A percentile compares a stretch with the other conserved stretches of the same genome.
phyloP scores from a whole-genome alignment of 139 green algal genomes.

The Auxenochlorella protothecoides region DNA sequence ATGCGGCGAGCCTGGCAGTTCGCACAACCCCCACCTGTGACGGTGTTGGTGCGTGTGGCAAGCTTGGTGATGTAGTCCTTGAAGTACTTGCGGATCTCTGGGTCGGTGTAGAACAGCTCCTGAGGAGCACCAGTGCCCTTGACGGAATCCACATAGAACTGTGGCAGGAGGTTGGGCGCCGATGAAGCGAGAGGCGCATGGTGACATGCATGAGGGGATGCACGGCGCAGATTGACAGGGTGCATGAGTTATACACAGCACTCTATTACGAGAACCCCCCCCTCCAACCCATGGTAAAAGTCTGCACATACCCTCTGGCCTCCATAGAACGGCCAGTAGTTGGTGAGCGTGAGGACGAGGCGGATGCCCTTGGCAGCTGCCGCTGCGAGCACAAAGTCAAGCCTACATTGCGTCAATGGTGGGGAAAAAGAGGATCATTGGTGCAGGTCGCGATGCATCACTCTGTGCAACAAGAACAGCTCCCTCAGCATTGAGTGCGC shows the following conservation, averaged over 20 bases:
- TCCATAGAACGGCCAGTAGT: slow-evolving; percentile 13
- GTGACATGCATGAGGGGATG: no score
- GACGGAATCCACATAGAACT: no score
- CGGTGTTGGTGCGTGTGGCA: slow-evolving; percentile 30
- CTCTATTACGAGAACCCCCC: no score
- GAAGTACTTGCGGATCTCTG: slow-evolving; percentile 24
- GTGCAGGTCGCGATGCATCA: background rate
- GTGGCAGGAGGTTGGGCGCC: no score
- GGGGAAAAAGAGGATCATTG: no score
- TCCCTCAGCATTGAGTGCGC: background rate
- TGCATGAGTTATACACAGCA: no score
- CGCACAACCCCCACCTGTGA: slow-evolving; percentile 18
- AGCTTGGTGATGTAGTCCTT: slow-evolving; percentile 44
- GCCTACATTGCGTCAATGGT: background rate
- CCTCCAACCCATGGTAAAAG: background rate
- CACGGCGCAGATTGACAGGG: no score
- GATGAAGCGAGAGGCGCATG: no score
- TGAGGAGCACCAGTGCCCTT: slow-evolving; percentile 1
- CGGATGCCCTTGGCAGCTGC: slow-evolving; percentile 26
- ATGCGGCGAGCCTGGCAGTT: no score
- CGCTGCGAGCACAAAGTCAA: slow-evolving; percentile 28
- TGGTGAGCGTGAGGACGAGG: slow-evolving; percentile 37
- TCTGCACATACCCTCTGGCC: background rate
- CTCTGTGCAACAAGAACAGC: background rate
- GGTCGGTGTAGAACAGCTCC: slow-evolving; percentile 23